phyloP scores from a whole-genome alignment of 1,284 basidiomycete genomes.

The Ustilago nuda region DNA sequence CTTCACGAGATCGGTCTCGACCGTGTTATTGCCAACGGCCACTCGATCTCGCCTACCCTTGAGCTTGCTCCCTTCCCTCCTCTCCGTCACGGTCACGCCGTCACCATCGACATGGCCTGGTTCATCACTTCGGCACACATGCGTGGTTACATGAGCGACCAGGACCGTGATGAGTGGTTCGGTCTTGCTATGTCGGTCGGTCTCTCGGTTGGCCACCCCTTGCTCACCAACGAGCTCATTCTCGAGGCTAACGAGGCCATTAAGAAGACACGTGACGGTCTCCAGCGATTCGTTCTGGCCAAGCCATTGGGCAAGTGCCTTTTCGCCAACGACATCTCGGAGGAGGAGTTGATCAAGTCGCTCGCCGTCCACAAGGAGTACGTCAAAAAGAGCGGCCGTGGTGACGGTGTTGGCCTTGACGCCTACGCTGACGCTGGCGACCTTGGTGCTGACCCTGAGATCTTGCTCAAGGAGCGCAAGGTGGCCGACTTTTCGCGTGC shows the following conservation, averaged over 20 bases:
- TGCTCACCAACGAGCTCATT: constrained; percentile 70
- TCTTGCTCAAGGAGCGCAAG: constrained; percentile 56
- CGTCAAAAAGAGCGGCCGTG: constrained; percentile 65
- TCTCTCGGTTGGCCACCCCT: constrained; percentile 71
- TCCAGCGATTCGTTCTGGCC: constrained; percentile 71
- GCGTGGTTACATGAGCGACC: constrained; percentile 70
- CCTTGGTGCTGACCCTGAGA: constrained; percentile 69
- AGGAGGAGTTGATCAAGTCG: constrained; percentile 69
- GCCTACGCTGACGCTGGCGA: constrained; percentile 72
- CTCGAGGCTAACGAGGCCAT: constrained; percentile 70
- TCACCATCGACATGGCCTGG: constrained; percentile 72
- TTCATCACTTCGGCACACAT: constrained; percentile 71
- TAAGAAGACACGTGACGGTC: constrained; percentile 71
- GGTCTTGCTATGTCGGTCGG: constrained; percentile 70
- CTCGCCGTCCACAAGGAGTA: constrained; percentile 71
- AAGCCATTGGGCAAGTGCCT: constrained; percentile 70
- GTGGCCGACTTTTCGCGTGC: constrained; percentile 31
- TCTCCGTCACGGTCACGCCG: constrained; percentile 70
- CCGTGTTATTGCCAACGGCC: constrained; percentile 72
- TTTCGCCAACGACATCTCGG: constrained; percentile 71
- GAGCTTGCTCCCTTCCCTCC: constrained; percentile 68
- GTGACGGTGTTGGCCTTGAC: constrained; percentile 69
- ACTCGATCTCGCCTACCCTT: constrained; percentile 71
- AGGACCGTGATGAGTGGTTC: constrained; percentile 71
- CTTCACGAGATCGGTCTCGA: constrained; percentile 72